Evolutionary conservation across 139 green algal genomes (phyloP), one percentile per base, ranked within the genome.

Genomic region (Haematococcus sp.): DNA sequence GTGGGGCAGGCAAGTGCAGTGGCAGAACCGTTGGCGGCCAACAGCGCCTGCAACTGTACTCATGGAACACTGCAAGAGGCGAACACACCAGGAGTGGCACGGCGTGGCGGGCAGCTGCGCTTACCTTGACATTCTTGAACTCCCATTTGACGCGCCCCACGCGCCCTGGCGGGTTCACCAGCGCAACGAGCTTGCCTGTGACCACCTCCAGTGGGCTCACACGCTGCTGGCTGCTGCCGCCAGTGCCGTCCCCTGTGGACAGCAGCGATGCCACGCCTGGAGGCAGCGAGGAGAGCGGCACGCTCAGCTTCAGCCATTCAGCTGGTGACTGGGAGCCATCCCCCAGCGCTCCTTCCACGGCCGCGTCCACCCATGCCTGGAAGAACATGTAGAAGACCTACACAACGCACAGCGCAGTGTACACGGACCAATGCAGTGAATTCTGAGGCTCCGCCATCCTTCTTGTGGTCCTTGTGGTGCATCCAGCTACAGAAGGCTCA

Each of bases 341-440:
- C 9, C 83, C 84, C 34, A 89, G 73, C 22, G 79, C 58, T 1
- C 66, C 28, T 0, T 63, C 60, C 23, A 87, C 84, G 17, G 82
- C 46, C 58, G 79, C 55, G 56, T 89, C 84, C 60, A 83, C 78
- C 78, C 72, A 83, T 2, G 75, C 70, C 76, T 86, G 84, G 19
- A 84, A 80, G 60, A 85, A 83, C 65, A 89, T 78, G 76, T 87
- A 84, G 28, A 81, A 64, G 31, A 86, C 81, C 78, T 76, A 58
- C 4, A 58, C 22, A 40, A 66, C 16, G n/a, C n/a, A n/a, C n/a
- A n/a, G n/a, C n/a, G n/a, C n/a, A n/a, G n/a, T n/a, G n/a, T n/a
- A n/a, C n/a, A n/a, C n/a, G n/a, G n/a, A n/a, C n/a, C n/a, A n/a
- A n/a, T n/a, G n/a, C n/a, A n/a, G n/a, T n/a, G n/a, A n/a, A n/a